Base-by-base conservation (phyloP, 371 early-diverging fungal genomes). In the Aphelidium insulamus region DNA sequence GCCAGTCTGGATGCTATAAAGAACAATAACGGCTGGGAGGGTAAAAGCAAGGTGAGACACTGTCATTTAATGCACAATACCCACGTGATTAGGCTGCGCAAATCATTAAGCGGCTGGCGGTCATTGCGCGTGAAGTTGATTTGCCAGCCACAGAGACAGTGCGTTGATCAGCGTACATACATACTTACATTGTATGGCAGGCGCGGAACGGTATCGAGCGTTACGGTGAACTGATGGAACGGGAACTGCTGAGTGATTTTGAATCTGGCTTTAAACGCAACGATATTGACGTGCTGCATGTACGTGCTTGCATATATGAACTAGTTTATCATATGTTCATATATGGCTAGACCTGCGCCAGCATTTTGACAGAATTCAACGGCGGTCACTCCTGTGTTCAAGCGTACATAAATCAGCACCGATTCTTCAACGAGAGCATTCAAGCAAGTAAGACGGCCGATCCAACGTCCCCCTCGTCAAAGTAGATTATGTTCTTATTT, bases 341-440 rank as follows among this genome's bases (percentile, higher is more conserved):
- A 26, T 9, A 36, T 30, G 33, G 28, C 20, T 54, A 81, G 82
- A 66, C 69, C 26, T 76, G 71, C 39, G 85, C 90, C 20, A 69
- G 68, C 38, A 71, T 80, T 2, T 53, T 95, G 32, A 62, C 72
- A 31, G 86, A 87, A 32, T 86, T 90, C 55, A 95, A 95, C 41
- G 92, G 95, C 17, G 92, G 95, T 18, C 63, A 71, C 29, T 87
- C 88, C 0, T 84, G 85, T 42, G 71, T 91, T 10, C 85, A 85
- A 41, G 75, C 69, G 5, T 95, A 87, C 42, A 77, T 95, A 22
- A 88, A 86, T 54, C 95, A 91, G 46, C 90, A 92, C 43, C 80
- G 80, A 36, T 87, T 92, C 41, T 91, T 92, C 42, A 70, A 82
- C 49, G 72, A 77, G 17, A 68, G 75, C 36, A 55, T 73, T 45